Evolutionary conservation across 2,329 filamentous ascomycete species (phyloP).

Genomic region (Colletotrichum graminicola): DNA sequence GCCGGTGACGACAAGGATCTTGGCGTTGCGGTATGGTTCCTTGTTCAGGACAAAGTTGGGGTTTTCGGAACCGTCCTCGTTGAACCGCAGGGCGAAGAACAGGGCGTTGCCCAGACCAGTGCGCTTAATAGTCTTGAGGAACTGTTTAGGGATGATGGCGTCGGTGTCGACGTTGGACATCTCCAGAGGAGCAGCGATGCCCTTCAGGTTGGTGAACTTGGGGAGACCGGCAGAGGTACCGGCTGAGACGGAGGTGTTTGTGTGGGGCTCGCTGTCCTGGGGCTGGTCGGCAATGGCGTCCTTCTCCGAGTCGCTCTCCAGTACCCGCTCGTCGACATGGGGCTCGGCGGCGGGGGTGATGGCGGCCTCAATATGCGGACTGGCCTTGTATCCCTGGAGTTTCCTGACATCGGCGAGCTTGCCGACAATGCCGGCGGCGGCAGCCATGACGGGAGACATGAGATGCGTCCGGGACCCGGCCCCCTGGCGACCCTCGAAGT

Average conservation of each 20-base stretch:
- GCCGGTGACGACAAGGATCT: slow-evolving; percentile 92
- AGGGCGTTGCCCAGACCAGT: slow-evolving; percentile 90
- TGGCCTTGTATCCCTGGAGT: slow-evolving; percentile 68
- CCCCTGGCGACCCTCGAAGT: slow-evolving; percentile 97
- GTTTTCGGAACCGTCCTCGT: slow-evolving; percentile 79
- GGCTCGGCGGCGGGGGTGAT: slow-evolving; percentile 57
- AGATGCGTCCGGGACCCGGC: slow-evolving; percentile 91
- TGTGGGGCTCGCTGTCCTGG: slow-evolving; percentile 75
- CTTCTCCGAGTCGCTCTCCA: slow-evolving; percentile 63
- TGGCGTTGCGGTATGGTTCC: slow-evolving; percentile 84
- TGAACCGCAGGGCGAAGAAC: slow-evolving; percentile 87
- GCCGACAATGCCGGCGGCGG: slow-evolving; percentile 88
- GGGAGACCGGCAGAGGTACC: slow-evolving; percentile 71
- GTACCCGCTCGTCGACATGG: slow-evolving; percentile 65
- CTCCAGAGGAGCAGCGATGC: slow-evolving; percentile 88
- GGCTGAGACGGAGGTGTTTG: slow-evolving; percentile 54
- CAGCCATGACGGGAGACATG: slow-evolving; percentile 98
- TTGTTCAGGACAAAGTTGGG: slow-evolving; percentile 90
- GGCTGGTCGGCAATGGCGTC: slow-evolving; percentile 69
- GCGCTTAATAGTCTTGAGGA: slow-evolving; percentile 98
- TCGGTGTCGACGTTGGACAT: slow-evolving; percentile 97
- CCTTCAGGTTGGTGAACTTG: slow-evolving; percentile 86
- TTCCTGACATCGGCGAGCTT: slow-evolving; percentile 94
- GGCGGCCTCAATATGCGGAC: slow-evolving; percentile 71
- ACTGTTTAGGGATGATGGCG: slow-evolving; percentile 99